These are phyloP conservation scores for Gossypium aridum DNA, from an alignment of 441 rosid genomes.

Conservation along the genomic window DNA sequence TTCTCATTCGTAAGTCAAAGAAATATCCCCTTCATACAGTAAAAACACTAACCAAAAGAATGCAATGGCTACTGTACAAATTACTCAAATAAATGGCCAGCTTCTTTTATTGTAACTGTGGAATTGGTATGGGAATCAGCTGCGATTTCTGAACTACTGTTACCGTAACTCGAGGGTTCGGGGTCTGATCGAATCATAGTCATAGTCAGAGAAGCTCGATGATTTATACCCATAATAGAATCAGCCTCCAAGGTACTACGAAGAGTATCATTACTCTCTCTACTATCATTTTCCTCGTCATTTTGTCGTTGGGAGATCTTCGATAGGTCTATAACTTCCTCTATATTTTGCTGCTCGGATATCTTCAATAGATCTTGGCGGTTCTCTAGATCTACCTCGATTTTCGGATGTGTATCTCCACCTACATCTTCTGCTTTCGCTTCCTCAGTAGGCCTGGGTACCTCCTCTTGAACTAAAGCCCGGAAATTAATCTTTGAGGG, in stretches of 20 bases:
- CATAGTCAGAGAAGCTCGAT: constrained; percentile 35
- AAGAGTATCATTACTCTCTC: constrained; percentile 51
- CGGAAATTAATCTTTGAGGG: constrained; percentile 79
- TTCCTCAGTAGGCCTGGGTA: constrained; percentile 40
- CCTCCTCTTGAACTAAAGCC: constrained; percentile 61
- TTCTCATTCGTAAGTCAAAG: neutral
- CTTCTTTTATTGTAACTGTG: constrained; percentile 40
- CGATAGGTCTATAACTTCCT: neutral
- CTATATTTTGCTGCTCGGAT: constrained; percentile 57
- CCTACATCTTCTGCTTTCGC: constrained; percentile 36
- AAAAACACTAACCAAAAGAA: neutral
- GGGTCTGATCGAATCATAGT: constrained; percentile 39
- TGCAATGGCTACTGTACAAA: constrained; percentile 9
- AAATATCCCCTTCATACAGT: neutral
- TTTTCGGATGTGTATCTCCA: constrained; percentile 66
- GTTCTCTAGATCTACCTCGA: constrained; percentile 70
- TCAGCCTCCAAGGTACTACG: constrained; percentile 42
- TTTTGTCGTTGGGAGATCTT: neutral
- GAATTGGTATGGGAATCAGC: constrained; percentile 39
- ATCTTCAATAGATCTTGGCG: constrained; percentile 67
- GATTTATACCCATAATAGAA: constrained; percentile 40
- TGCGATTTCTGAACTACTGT: constrained; percentile 59
- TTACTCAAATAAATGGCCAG: constrained; percentile 24
- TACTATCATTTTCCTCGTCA: constrained; percentile 43
- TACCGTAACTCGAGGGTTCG: constrained; percentile 60